Percentiles rank a stretch among this genome's conserved stretches.
phyloP scores from a whole-genome alignment of 2,329 filamentous ascomycete species.

The Colletotrichum destructivum region DNA sequence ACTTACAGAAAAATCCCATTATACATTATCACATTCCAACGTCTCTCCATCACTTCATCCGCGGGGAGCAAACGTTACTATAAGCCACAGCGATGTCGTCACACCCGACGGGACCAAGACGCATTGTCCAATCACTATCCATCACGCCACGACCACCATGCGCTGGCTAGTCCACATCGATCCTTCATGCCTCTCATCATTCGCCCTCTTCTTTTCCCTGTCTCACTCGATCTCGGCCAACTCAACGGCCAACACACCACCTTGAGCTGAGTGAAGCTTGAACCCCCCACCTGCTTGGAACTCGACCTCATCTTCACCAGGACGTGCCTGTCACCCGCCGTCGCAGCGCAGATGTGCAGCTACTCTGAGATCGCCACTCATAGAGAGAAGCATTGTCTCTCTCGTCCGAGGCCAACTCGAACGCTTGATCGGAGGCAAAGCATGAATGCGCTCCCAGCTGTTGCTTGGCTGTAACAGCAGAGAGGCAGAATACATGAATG shows the following conservation, averaged over 20 bases:
- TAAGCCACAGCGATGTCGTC: constrained; percentile 20
- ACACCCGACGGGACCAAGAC: constrained; percentile 13
- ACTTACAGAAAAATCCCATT: background rate
- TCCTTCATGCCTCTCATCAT: constrained; percentile 10
- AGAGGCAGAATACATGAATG: background rate
- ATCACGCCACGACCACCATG: constrained; percentile 16
- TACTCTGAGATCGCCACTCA: background rate
- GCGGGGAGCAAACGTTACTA: background rate
- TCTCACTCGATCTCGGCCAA: background rate
- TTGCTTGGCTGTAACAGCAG: background rate
- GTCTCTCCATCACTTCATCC: too few species aligned
- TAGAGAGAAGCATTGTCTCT: background rate
- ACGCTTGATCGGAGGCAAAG: constrained; percentile 1
- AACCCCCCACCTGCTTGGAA: background rate
- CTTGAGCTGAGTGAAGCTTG: background rate
- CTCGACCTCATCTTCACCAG: background rate
- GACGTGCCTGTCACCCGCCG: background rate
- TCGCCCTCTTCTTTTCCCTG: background rate
- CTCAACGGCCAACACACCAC: constrained; percentile 6
- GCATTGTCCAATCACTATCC: constrained; percentile 31
- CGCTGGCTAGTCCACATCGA: constrained; percentile 8
- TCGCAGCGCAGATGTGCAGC: constrained; percentile 7
- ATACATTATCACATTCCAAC: too few species aligned
- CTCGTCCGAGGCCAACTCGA: constrained; percentile 6
- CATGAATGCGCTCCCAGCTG: background rate